phyloP scores from a whole-genome alignment of 148 eudicot species.

The Rheum nobile region DNA sequence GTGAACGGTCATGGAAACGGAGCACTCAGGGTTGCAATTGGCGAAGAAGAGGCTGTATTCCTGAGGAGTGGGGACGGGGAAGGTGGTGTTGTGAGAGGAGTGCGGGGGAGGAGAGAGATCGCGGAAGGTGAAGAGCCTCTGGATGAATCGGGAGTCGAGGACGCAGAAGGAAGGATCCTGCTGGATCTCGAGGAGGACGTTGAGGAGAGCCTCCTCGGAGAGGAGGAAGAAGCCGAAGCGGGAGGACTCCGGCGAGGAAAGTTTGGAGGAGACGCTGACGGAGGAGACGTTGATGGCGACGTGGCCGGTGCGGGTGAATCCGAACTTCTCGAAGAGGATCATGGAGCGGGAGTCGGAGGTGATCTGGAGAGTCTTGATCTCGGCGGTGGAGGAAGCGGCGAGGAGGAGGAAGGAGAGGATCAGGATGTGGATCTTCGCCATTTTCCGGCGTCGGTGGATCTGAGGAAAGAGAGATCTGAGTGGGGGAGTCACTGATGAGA shows the following conservation, averaged over 20 bases:
- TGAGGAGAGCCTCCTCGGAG: conserved; percentile 66
- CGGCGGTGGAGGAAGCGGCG: conserved; percentile 30
- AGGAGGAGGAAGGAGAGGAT: conserved; percentile 16
- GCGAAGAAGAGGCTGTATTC: conserved; percentile 12
- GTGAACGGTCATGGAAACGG: conserved; percentile 17
- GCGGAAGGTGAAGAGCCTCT: conserved; percentile 6
- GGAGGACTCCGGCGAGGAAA: conserved; percentile 40
- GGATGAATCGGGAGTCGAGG: neutral
- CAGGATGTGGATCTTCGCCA: conserved; percentile 20
- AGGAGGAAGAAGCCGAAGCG: conserved; percentile 74
- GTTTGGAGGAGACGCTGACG: conserved; percentile 47
- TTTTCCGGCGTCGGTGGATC: conserved; percentile 7
- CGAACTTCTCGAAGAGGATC: conserved; percentile 88
- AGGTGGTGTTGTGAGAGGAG: neutral
- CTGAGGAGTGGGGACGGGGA: conserved; percentile 1
- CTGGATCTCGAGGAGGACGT: conserved; percentile 70
- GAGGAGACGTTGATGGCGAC: conserved; percentile 43
- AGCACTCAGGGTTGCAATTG: conserved; percentile 17
- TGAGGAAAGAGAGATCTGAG: neutral
- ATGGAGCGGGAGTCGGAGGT: conserved; percentile 52
- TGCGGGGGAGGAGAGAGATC: conserved; percentile 6
- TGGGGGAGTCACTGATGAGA: neutral
- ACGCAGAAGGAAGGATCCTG: neutral
- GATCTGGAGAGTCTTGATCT: conserved; percentile 62
- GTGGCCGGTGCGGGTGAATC: conserved; percentile 73